A percentile compares a stretch with the other conserved stretches of the same genome.
phyloP scores from a whole-genome alignment of 805 yeast species.

The Candida glaebosa region DNA sequence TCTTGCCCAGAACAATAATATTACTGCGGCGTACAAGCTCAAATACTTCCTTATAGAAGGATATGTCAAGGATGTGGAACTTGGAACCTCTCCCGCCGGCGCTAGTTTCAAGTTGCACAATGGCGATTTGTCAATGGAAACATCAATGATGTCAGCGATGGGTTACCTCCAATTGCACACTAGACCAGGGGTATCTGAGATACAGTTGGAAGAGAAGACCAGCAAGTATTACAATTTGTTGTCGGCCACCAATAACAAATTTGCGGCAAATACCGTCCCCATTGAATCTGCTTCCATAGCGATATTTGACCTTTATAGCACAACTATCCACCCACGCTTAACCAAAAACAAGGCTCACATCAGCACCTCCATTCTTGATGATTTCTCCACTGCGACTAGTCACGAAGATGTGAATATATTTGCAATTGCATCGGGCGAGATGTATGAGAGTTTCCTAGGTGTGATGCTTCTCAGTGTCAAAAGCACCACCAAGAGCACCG shows the following conservation, averaged over 20 bases:
- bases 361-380: slow-evolving; percentile 2
- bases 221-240: slow-evolving; percentile 19
- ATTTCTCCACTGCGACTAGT: neutral
- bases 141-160: slow-evolving; percentile 71
- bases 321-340: slow-evolving; percentile 43
- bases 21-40: slow-evolving; percentile 50
- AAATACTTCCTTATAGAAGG: slow-evolving; percentile 67
- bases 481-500: slow-evolving; percentile 51
- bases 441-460: slow-evolving; percentile 68
- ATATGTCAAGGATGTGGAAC: slow-evolving; percentile 47
- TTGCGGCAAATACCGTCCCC: slow-evolving; percentile 26
- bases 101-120: slow-evolving; percentile 41
- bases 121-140: slow-evolving; percentile 37
- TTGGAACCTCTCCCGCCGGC: slow-evolving; percentile 46
- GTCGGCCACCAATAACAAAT: slow-evolving; percentile 42
- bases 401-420: slow-evolving; percentile 74
- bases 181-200: slow-evolving; percentile 65
- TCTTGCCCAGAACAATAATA: slow-evolving; percentile 35
- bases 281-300: slow-evolving; percentile 24
- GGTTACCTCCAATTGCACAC: slow-evolving; percentile 83
- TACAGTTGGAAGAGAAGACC: slow-evolving; percentile 38
- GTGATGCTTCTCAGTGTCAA: slow-evolving; percentile 81
- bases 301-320: slow-evolving; percentile 45
- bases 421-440: slow-evolving; percentile 78
- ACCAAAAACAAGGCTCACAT: slow-evolving; percentile 24